Base-by-base conservation (phyloP, 2,329 filamentous ascomycete genomes). In the Pseudohalonectria lignicola region DNA sequence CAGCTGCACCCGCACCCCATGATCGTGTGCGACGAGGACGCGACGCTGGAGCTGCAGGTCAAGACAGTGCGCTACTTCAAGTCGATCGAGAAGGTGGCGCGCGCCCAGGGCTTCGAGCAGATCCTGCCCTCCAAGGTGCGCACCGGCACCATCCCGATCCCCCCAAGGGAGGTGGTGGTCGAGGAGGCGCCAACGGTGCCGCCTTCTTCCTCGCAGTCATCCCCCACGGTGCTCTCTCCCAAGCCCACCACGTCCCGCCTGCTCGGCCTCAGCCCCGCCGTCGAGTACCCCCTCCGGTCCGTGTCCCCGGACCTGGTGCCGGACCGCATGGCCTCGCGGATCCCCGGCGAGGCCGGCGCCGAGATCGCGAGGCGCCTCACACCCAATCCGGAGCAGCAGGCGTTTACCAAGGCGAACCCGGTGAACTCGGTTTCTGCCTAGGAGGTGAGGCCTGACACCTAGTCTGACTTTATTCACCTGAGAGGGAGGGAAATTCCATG, bases 21-120 rank as follows among this genome's bases (percentile, higher is more conserved):
- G 63, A 74, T 86, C 36, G 80, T 86, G 13, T 81, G 79, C 38
- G 82, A 87, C 51, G 80, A 85, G 46, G 82, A 86, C 48, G 75
- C 76, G 6, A 80, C 75, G 0, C 56, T 77, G 19, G 75, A 79
- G 53, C 56, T 80, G 43, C 71, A 73, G 48, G 76, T 79, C 34
- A 79, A 79, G 61, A 80, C 76, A 0, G 76, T 79, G 44, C 44
- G 67, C 55, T 76, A 76, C 48, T 79, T 77, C 53, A 76, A 76
- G 51, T 70, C 66, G 31, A 76, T 78, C 47, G 74, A 78, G 47
- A 60, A 70, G 45, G 62, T 74, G 1, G 71, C 70, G 11, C 66
- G 48, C 11, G 53, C 53, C 13, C 57, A 65, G 39, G 63, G 64
- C 13, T 64, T 66, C 41, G 61, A 65, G 45, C 64, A 67, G 47